Base-by-base conservation (phyloP, 2,329 filamentous ascomycete genomes). In the Diplocarpon rosae region DNA sequence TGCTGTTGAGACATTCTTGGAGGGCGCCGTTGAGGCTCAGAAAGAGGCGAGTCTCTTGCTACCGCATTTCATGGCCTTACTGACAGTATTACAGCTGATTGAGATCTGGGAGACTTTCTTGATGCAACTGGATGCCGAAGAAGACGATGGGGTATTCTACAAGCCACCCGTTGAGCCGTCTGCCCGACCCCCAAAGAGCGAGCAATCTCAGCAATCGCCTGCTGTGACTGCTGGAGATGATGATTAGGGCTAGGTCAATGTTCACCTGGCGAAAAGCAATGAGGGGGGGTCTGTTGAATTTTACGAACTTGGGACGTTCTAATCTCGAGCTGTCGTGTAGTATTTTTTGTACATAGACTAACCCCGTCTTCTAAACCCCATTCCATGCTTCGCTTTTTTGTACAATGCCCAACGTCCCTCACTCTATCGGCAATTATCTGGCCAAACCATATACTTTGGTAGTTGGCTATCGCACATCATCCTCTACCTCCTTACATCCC, bases 21-120 rank as follows among this genome's bases (percentile, higher is more conserved):
- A 98, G 69, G 89, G 92, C 59, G 87, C 92, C 3, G 88, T 98
- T 3, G 92, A 98, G 66, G 92, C 90, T 44, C 92, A 98, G 69
- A 98, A 98, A 67, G 92, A 98, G 81, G 90, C 92, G 63, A 48
- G 48, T 30, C n/a, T 24, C 6, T 15, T 15, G 3, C n/a, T 11
- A 27, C 14, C 6, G 9, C 7, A 13, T 13, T 11, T 10, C 5
- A 16, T 24, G 11, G 27, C 11, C 15, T 14, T 14, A 14, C 43
- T 48, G 12, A 48, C 33, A 39, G 13, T 37, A 14, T 15, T 38
- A 11, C 30, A 78, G 72, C 65, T 78, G 52, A 79, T 80, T 59
- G 92, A 98, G 66, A 82, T 96, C 51, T 98, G 92, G 92, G 92
- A 98, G 67, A 96, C 92, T 0, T 98, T 95, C 69, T 72, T 98